A percentile compares a stretch with the other conserved stretches of the same genome.
These are phyloP conservation scores for Fusarium sp. DNA, from an alignment of 2,329 filamentous ascomycete species.

Conservation along the genomic window DNA sequence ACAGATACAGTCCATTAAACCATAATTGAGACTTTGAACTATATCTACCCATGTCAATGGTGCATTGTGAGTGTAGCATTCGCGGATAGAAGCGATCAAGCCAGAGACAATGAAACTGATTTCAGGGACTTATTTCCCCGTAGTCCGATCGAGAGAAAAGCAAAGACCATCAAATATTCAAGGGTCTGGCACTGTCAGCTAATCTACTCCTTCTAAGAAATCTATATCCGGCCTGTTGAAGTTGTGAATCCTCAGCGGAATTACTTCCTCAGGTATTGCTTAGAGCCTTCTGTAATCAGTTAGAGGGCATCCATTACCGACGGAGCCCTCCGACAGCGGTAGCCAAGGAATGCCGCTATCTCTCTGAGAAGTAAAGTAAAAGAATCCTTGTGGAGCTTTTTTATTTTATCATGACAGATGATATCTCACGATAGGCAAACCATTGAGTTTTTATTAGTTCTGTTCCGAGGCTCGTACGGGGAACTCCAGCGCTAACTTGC, in stretches of 20 bases:
- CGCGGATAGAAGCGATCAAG: not conserved
- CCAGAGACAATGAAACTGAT: not conserved
- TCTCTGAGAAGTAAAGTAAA: conserved; percentile 10
- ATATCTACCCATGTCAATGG: not conserved
- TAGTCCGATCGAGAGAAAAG: not conserved
- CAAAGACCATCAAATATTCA: not conserved
- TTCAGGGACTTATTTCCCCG: not conserved
- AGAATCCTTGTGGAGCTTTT: conserved; percentile 17
- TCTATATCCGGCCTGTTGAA: not conserved
- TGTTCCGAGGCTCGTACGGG: conserved; percentile 18
- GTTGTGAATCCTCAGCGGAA: conserved; percentile 4
- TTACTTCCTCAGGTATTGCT: conserved; percentile 12
- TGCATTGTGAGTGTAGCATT: not conserved
- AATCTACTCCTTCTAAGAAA: not conserved
- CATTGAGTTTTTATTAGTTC: not conserved
- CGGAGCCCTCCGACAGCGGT: conserved; percentile 41
- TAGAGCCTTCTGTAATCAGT: conserved; percentile 10
- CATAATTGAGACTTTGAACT: not conserved
- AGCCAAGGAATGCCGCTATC: conserved; percentile 21
- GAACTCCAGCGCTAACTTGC: conserved; percentile 10
- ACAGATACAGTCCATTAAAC: not conserved
- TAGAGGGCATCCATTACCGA: conserved; percentile 9
- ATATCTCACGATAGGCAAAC: conserved; percentile 15
- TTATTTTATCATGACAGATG: conserved; percentile 13
- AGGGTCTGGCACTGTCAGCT: not conserved